Base-by-base conservation (phyloP, 2,329 filamentous ascomycete species). In the Gyromitra esculenta region DNA sequence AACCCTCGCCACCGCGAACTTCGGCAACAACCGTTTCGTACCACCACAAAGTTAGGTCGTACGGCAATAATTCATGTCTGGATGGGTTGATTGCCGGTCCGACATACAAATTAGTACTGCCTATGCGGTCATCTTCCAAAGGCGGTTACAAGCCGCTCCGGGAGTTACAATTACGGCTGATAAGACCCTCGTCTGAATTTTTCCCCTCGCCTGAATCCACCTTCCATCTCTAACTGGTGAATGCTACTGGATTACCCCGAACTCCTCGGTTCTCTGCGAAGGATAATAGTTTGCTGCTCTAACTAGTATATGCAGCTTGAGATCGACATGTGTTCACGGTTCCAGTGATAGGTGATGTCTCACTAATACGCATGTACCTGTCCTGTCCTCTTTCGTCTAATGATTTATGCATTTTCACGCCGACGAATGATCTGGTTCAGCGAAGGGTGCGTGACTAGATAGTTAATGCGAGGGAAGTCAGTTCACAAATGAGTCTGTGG, bases 141-240 rank as follows among this genome's bases (percentile, higher is more conserved):
- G 70, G 63, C 18, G 62, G 62, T 60, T 73, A 66, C 60, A 69
- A 25, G 64, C 21, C 15, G 18, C 25, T 45, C 41, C 37, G 45
- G 71, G 57, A 74, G 63, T 70, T 62, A 62, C 35, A 60, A 60
- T 63, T 59, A 21, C 71, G 71, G 64, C 56, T 68, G 71, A 73
- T 69, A 45, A 74, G 67, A 62, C 35, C 50, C 62, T 72, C 39
- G 52, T 62, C 65, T 48, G 37, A 67, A n/a, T 41, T 18, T 59
- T 54, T 45, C 5, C 39, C 59, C 39, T 31, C 60, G 50, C 69
- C 50, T 50, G 48, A 72, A 72, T 65, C 5, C 35, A 56, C 60
- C 64, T n/a, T 21, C 60, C 68, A 71, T 66, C 66, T 50, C 56
- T n/a, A 65, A 59, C 18, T 43, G 11, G 41, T 50, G n/a, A 60